phyloP scores from a whole-genome alignment of 306 rosid species.

The Elaeagnus macrophylla region DNA sequence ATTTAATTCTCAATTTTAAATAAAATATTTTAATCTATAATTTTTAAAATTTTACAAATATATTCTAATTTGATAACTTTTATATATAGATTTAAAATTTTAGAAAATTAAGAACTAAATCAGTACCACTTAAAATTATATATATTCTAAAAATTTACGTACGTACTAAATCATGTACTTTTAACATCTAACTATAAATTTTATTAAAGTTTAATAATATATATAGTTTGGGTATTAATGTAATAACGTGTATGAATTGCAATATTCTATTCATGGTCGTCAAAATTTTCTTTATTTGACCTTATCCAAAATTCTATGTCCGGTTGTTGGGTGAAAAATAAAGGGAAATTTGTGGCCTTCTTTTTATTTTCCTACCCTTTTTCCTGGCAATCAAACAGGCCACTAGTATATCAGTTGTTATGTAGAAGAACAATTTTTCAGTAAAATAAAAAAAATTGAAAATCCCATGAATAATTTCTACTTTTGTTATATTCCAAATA shows the following conservation, averaged over 20 bases:
- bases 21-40: no score
- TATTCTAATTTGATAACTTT: no score
- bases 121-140: no score
- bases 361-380: constrained; percentile 1
- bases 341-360: background rate
- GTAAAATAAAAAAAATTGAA: background rate
- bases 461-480: background rate
- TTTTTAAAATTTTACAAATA: no score
- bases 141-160: no score
- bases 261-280: constrained; percentile 16
- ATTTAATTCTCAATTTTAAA: no score
- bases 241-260: constrained; percentile 1
- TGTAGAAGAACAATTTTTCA: background rate
- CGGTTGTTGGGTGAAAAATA: background rate
- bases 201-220: background rate
- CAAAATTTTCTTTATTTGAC: no score
- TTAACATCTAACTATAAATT: no score
- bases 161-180: no score
- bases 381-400: constrained; percentile 26
- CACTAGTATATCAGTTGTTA: background rate
- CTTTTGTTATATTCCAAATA: constrained; percentile 12
- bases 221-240: background rate
- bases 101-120: no score
- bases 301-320: background rate
- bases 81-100: no score